Conservation (phyloP, 2,329 filamentous ascomycete species). For the Beauveria varroae region DNA sequence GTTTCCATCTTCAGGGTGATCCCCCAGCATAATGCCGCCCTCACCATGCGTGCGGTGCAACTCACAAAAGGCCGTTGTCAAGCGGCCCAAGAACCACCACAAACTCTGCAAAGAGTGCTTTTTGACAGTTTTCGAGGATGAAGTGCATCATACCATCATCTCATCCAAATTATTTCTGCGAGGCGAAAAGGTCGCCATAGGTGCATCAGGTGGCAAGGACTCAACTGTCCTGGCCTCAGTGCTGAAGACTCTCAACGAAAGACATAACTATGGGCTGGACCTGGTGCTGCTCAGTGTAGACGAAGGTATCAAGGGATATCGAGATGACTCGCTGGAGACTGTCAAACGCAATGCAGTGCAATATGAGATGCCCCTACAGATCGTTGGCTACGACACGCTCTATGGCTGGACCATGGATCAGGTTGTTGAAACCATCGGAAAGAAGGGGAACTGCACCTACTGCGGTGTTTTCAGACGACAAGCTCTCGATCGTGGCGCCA, state of each 20-base stretch:
- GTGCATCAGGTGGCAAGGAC: slow-evolving; percentile 94
- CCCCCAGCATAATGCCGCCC: slow-evolving; percentile 57
- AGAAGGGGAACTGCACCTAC: slow-evolving; percentile 98
- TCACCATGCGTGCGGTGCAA: slow-evolving; percentile 69
- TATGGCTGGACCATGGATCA: slow-evolving; percentile 99
- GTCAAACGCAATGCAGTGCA: slow-evolving; percentile 90
- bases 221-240: slow-evolving; percentile 94
- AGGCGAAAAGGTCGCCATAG: slow-evolving; percentile 86
- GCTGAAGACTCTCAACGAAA: slow-evolving; percentile 87
- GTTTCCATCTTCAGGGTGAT: background rate
- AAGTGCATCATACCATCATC: slow-evolving; percentile 88
- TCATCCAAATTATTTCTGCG: slow-evolving; percentile 71
- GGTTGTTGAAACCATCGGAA: slow-evolving; percentile 90
- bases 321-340: slow-evolving; percentile 92
- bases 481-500: slow-evolving; percentile 86
- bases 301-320: slow-evolving; percentile 93
- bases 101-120: slow-evolving; percentile 92
- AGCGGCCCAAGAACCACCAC: slow-evolving; percentile 88
- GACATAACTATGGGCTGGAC: slow-evolving; percentile 78
- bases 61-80: slow-evolving; percentile 72
- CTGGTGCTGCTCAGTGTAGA: slow-evolving; percentile 87
- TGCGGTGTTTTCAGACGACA: slow-evolving; percentile 94
- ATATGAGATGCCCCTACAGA: slow-evolving; percentile 85
- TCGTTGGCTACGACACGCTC: slow-evolving; percentile 85
- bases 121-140: slow-evolving; percentile 77